Evolutionary conservation across 192 early-diverging fungal species (phyloP), one percentile per base, ranked within the genome.

Genomic region (Mortierella alpina): DNA sequence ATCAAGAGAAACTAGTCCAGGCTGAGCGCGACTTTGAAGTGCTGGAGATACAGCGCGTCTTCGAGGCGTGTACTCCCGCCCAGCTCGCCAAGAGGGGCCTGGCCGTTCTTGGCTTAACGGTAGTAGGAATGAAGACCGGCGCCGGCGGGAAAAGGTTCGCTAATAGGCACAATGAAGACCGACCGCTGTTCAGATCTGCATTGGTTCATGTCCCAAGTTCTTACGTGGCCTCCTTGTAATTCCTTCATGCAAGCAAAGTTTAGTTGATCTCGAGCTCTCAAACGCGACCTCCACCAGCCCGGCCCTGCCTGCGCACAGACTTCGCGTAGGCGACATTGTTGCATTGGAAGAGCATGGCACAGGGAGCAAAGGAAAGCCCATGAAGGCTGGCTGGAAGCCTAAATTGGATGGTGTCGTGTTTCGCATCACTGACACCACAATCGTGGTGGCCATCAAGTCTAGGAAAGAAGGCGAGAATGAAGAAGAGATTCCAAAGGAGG

Each of bases 251-350:
- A 18, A n/a, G 11, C 52, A 11, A 66, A 90, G 85, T 55, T 67
- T 92, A 60, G 74, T 93, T 22, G 91, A 91, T n/a, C 72, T 91
- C 11, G 92, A 93, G 47, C 84, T 92, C 0, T 83, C 86, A 0
- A 82, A 88, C 3, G 83, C 85, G 6, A 86, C 84, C n/a, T 86
- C 84, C 1, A 64, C 78, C 9, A 83, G 82, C 17, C 72, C 84
- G 44, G 54, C 73, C 0, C 69, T 94, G n/a, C 91, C 91, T 4
- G 55, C 90, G 0, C 89, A 91, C 59, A 81, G 84, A 49, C 70
- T 93, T 40, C 83, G 88, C 9, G 83, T 88, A 1, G 93, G 93
- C 44, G 93, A 95, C 67, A 92, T 93, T 62, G 92, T 95, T 7
- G 86, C 89, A 12, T 45, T 94, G 6, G 91, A 90, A 59, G 87